phyloP scores from a whole-genome alignment of 495 filamentous ascomycete species.

The Haplographium delicatum region DNA sequence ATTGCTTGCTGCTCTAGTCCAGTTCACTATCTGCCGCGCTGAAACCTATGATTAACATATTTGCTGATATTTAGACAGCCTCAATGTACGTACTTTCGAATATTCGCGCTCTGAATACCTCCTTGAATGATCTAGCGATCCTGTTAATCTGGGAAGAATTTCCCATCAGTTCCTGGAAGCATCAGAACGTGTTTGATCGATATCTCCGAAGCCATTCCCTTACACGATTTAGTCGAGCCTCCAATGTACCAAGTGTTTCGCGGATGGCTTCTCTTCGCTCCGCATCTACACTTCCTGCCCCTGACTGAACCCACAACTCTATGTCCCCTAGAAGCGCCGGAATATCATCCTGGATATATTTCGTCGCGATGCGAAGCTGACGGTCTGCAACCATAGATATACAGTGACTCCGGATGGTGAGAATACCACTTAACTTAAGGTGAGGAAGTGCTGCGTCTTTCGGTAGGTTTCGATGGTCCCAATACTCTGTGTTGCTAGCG shows the following conservation, averaged over 20 bases:
- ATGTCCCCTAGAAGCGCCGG: constrained; percentile 29
- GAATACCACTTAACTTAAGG: constrained; percentile 33
- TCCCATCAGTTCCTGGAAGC: neutral
- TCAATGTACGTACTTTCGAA: neutral
- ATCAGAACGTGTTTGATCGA: neutral
- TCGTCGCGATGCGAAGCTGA: constrained; percentile 26
- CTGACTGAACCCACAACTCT: constrained; percentile 37
- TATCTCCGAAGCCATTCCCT: neutral
- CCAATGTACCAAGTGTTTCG: constrained; percentile 21
- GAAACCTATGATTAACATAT: constrained; percentile 14
- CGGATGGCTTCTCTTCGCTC: constrained; percentile 30
- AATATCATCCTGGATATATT: constrained; percentile 32
- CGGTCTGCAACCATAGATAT: constrained; percentile 33
- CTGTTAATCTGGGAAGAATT: constrained; percentile 3
- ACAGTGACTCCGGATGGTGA: constrained; percentile 30
- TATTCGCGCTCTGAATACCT: constrained; percentile 7
- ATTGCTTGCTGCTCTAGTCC: constrained; percentile 33
- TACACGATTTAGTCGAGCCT: constrained; percentile 24
- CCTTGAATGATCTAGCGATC: constrained; percentile 11
- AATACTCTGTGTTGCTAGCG: constrained; percentile 33
- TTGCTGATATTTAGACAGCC: constrained; percentile 27
- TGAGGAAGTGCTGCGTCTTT: constrained; percentile 21
- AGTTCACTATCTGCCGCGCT: constrained; percentile 17
- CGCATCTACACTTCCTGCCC: constrained; percentile 27
- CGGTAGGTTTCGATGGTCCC: constrained; percentile 26